Conservation (phyloP, 306 rosid genomes). For the Acmispon strigosus region DNA sequence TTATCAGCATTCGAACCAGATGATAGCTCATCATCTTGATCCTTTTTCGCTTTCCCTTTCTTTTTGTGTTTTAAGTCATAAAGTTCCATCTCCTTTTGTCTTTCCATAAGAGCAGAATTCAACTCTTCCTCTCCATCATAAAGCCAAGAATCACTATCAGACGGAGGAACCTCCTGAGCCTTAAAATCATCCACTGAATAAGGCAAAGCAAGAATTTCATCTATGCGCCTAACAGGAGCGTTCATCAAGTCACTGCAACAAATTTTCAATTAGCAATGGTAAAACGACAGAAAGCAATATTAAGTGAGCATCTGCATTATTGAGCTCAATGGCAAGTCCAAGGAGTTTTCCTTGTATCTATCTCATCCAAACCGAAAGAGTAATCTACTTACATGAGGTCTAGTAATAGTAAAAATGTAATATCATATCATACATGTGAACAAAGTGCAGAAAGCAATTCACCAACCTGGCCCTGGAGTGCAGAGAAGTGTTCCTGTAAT, state of each 20-base stretch:
- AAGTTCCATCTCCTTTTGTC: conserved; percentile 84
- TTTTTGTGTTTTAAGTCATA: conserved; percentile 54
- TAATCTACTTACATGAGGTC: neutral
- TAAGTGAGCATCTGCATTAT: too few species aligned
- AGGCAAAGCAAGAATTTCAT: conserved; percentile 74
- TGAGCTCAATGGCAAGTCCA: too few species aligned
- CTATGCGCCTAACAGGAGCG: conserved; percentile 82
- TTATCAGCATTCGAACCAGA: conserved; percentile 45
- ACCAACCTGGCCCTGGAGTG: conserved; percentile 55
- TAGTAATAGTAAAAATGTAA: neutral
- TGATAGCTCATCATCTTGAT: conserved; percentile 34
- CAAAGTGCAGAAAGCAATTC: neutral
- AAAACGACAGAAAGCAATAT: neutral
- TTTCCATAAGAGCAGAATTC: conserved; percentile 68
- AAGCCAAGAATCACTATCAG: conserved; percentile 87
- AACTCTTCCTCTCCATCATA: conserved; percentile 82
- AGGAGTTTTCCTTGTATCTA: too few species aligned
- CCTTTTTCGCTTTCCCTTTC: conserved; percentile 54
- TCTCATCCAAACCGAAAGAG: neutral
- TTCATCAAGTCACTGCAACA: conserved; percentile 73
- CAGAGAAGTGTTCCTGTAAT: conserved; percentile 51
- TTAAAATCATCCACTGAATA: conserved; percentile 56
- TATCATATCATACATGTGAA: neutral
- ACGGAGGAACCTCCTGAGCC: conserved; percentile 60
- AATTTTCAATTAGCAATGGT: conserved; percentile 10